A percentile compares a stretch with the other conserved stretches of the same genome.
These are phyloP conservation scores for Larix kaempferi DNA, from an alignment of 75 land plant species.

Conservation along the genomic window DNA sequence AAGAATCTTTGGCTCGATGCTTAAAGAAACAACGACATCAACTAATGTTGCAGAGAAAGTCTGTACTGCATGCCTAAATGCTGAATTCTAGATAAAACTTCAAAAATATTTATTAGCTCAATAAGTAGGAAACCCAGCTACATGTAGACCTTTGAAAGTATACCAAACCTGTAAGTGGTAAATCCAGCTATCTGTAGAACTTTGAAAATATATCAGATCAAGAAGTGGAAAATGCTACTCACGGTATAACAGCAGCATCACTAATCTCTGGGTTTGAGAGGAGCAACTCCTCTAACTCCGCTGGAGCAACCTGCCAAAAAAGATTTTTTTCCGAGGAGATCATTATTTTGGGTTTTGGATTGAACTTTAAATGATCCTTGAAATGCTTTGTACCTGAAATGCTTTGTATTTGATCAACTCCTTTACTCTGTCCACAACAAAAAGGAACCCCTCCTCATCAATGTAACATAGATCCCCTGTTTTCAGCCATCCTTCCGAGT, in stretches of 20 bases:
- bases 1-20: not conserved
- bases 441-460: constrained; percentile 44
- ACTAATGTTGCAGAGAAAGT: not conserved
- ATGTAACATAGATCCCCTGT: constrained; percentile 61
- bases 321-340: too few relatives aligned
- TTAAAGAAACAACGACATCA: too few relatives aligned
- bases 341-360: too few relatives aligned
- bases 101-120: too few relatives aligned
- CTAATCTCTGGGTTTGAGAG: constrained; percentile 48
- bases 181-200: too few relatives aligned
- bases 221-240: constrained; percentile 5
- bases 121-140: too few relatives aligned
- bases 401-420: constrained; percentile 32
- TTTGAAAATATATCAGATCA: not conserved
- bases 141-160: too few relatives aligned
- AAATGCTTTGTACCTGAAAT: constrained; percentile 23
- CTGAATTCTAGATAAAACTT: too few relatives aligned
- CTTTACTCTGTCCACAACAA: constrained; percentile 35
- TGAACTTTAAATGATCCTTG: too few relatives aligned
- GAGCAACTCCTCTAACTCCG: constrained; percentile 75
- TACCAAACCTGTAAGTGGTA: too few relatives aligned
- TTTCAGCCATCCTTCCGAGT: constrained; percentile 54
- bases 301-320: constrained; percentile 64
- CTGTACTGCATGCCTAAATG: too few relatives aligned
- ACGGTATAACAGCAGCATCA: constrained; percentile 92